Evolutionary conservation across 1,139 yeast genomes (phyloP).

Genomic region (Yamadazyma songkhlaensis): DNA sequence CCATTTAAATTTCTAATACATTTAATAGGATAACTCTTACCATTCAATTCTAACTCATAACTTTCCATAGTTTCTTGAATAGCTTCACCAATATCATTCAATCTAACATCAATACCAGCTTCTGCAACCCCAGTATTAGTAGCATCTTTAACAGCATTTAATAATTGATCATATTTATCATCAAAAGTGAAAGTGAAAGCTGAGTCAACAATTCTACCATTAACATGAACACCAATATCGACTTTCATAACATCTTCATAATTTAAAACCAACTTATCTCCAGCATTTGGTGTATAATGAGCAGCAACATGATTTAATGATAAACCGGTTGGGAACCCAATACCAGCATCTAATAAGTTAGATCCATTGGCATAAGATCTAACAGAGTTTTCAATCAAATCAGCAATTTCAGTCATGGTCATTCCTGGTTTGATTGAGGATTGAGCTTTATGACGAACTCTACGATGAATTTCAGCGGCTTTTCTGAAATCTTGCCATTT

Average conservation of each 20-base stretch:
- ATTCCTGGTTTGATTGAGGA: conserved; percentile 83
- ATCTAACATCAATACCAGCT: conserved; percentile 93
- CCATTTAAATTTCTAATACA: conserved; percentile 92
- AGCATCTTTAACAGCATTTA: conserved; percentile 86
- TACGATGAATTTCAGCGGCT: conserved; percentile 93
- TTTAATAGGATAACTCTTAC: conserved; percentile 80
- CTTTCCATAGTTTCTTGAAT: conserved; percentile 97
- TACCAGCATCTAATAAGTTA: conserved; percentile 70
- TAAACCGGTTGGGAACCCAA: conserved; percentile 97
- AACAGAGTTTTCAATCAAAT: conserved; percentile 81
- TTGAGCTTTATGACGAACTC: conserved; percentile 81
- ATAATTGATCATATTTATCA: conserved; percentile 72
- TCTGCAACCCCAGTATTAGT: conserved; percentile 91
- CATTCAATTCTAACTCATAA: conserved; percentile 87
- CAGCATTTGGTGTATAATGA: conserved; percentile 95
- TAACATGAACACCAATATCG: conserved; percentile 95
- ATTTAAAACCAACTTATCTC: conserved; percentile 76
- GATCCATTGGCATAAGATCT: conserved; percentile 70
- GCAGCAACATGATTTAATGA: conserved; percentile 95
- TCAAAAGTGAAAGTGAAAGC: conserved; percentile 93
- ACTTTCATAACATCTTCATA: conserved; percentile 95
- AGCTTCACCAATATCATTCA: conserved; percentile 94
- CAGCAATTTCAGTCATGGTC: conserved; percentile 87
- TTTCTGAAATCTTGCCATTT: conserved; percentile 88
- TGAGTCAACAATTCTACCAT: conserved; percentile 93